Percentiles rank a stretch among this genome's conserved stretches.
phyloP scores from a whole-genome alignment of 768 basidiomycete species.

The Boletales sp. region DNA sequence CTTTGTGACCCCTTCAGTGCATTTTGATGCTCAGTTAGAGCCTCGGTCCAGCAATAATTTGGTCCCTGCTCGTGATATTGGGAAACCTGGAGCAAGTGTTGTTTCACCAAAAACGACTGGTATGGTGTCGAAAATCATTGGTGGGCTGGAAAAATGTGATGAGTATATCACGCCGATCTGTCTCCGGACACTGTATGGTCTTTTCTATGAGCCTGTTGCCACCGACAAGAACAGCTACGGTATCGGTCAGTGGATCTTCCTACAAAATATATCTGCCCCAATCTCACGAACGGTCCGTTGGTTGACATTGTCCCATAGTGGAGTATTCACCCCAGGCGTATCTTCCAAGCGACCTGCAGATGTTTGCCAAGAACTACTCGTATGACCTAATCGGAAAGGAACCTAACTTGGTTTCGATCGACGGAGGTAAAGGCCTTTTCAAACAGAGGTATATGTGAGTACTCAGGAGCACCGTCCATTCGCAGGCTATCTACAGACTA shows the following conservation, averaged over 20 bases:
- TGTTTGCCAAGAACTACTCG: conserved; percentile 28
- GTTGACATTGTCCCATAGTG: conserved; percentile 11
- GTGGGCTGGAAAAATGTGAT: conserved; percentile 19
- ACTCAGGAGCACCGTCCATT: background rate
- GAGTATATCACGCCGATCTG: conserved; percentile 29
- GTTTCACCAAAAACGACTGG: conserved; percentile 14
- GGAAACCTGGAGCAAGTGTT: conserved; percentile 10
- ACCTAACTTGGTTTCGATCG: conserved; percentile 31
- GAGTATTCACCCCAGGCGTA: conserved; percentile 34
- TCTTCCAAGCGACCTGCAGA: conserved; percentile 24
- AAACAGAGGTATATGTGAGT: background rate
- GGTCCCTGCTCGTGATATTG: conserved; percentile 11
- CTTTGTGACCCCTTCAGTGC: conserved; percentile 33
- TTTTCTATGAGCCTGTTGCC: conserved; percentile 23
- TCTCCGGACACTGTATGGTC: conserved; percentile 26
- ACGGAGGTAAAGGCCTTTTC: conserved; percentile 25
- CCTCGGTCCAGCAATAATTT: conserved; percentile 8
- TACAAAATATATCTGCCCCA: too few species aligned
- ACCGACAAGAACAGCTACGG: conserved; percentile 30
- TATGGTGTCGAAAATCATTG: conserved; percentile 8
- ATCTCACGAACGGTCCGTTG: too few species aligned
- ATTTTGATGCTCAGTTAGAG: conserved; percentile 27
- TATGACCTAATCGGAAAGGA: conserved; percentile 16
- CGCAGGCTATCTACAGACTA: conserved; percentile 26
- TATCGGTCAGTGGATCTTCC: conserved; percentile 18